Base-by-base conservation (phyloP, 306 rosid genomes). In the Cotoneaster glaucophyllus region DNA sequence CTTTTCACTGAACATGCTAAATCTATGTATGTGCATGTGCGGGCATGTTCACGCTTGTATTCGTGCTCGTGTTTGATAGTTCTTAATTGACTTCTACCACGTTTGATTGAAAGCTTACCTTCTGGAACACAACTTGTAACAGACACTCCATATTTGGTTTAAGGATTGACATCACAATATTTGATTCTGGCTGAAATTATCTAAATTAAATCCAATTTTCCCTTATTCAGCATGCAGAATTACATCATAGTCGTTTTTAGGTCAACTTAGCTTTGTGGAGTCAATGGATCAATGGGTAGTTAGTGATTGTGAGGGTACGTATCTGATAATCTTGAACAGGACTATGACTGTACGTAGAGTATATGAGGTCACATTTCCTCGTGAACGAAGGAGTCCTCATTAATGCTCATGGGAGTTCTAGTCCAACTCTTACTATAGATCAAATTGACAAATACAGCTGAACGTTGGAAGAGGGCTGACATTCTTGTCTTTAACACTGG, bases 321-420 rank as follows among this genome's bases (percentile, higher is more conserved):
- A 29, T 22, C 65, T 68, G 81, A 81, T 73, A 84, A 74, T 76
- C 78, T 83, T 81, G 82, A 74, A 83, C 93, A 95, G 97, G 99
- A 88, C 79, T 92, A 96, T 77, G 41, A 89, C 78, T 90, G 91
- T 67, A 75, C 93, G 93, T 96, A 82, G 87, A 86, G 43, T 96
- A 90, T 83, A 97, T 92, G 87, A 92, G 97, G 84, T 96, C 99
- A 8, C 99, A 96, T 86, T 96, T 89, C 85, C 99, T 92, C 29
- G 97, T 96, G 80, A 92, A 74, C 86, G 96, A 96, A 81, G 99
- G 98, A 77, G 64, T 87, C 72, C 94, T 93, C 37, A 24, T 75
- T 29, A 88, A 86, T 81, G 97, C 28, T 52, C 86, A 89, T 58
- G 93, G 97, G 63, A 89, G 76, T 81, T 75, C 99, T 14, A 96